Evolutionary conservation across 139 green algal genomes (phyloP).

Genomic region (Coelastrella sp.): DNA sequence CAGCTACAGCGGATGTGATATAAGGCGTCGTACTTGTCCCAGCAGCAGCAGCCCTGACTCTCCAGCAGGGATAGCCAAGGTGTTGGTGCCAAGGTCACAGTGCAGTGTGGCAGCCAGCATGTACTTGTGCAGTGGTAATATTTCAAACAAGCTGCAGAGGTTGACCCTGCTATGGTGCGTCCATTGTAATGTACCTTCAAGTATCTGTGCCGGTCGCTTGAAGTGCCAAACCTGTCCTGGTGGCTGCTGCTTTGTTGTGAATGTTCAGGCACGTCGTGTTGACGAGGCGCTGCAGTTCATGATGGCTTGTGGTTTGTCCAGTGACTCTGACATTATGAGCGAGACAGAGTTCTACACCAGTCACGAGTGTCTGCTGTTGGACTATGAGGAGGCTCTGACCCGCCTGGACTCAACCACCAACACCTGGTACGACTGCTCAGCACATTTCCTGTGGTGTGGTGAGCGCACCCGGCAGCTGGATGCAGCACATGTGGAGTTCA

Average conservation of each 20-base stretch:
- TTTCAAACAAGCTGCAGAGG: too few species aligned
- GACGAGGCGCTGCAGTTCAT: slow-evolving; percentile 96
- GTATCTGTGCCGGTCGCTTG: background rate
- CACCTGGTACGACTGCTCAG: slow-evolving; percentile 90
- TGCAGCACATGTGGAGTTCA: slow-evolving; percentile 96
- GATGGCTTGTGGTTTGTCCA: slow-evolving; percentile 91
- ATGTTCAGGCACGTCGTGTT: slow-evolving; percentile 64
- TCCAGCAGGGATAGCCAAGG: too few species aligned
- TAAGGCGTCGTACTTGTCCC: too few species aligned
- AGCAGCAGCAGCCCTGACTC: background rate
- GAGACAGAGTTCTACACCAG: slow-evolving; percentile 97
- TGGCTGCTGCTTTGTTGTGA: background rate
- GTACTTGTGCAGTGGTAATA: too few species aligned
- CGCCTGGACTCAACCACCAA: slow-evolving; percentile 69
- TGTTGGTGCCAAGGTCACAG: too few species aligned
- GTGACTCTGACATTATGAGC: slow-evolving; percentile 80
- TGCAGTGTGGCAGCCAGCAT: too few species aligned
- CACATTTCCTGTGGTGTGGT: slow-evolving; percentile 98
- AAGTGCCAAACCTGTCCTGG: background rate
- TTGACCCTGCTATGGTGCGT: background rate
- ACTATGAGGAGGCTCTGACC: slow-evolving; percentile 97
- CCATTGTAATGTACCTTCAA: too few species aligned
- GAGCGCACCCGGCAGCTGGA: slow-evolving; percentile 99
- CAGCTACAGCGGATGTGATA: too few species aligned
- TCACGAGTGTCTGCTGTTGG: slow-evolving; percentile 94